These are phyloP conservation scores for Arthrobotrys pseudoclavata DNA, from an alignment of 2,329 filamentous ascomycete species.

Conservation along the genomic window DNA sequence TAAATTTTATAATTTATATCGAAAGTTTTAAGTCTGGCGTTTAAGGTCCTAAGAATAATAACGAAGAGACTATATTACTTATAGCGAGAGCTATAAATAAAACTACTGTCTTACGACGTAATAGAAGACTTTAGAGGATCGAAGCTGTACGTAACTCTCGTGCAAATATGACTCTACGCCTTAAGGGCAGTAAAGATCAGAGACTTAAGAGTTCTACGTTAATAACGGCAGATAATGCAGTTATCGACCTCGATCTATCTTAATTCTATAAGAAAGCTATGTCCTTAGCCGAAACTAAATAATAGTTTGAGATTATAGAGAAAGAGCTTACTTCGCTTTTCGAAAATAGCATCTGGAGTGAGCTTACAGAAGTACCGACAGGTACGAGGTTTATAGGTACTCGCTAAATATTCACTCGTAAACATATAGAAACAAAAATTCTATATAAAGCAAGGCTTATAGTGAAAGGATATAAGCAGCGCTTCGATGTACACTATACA, in stretches of 20 bases:
- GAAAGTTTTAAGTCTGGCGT: not conserved
- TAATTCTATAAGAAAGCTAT: conserved; percentile 20
- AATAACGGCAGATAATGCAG: conserved; percentile 3
- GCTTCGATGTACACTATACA: not conserved
- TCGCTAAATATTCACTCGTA: not conserved
- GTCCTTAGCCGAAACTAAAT: not conserved
- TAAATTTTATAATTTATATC: not conserved
- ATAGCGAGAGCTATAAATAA: not conserved
- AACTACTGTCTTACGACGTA: not conserved
- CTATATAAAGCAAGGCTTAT: conserved; percentile 5
- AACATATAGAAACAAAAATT: conserved; percentile 1
- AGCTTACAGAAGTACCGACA: conserved; percentile 64
- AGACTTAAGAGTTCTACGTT: not conserved
- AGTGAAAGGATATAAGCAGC: not conserved
- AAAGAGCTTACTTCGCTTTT: conserved; percentile 14
- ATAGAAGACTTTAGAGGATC: not conserved
- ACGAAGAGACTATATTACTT: not conserved
- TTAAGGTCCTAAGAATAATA: not conserved
- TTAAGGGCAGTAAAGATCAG: not conserved
- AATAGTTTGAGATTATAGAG: conserved; percentile 7
- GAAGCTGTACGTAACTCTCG: not conserved
- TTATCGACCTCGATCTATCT: not conserved
- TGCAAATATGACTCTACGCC: not conserved
- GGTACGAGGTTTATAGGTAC: conserved; percentile 1
- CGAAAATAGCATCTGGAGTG: conserved; percentile 63